Percentiles rank a stretch among this genome's conserved stretches.
phyloP scores from a whole-genome alignment of 306 rosid species.

The Prunus persica region DNA sequence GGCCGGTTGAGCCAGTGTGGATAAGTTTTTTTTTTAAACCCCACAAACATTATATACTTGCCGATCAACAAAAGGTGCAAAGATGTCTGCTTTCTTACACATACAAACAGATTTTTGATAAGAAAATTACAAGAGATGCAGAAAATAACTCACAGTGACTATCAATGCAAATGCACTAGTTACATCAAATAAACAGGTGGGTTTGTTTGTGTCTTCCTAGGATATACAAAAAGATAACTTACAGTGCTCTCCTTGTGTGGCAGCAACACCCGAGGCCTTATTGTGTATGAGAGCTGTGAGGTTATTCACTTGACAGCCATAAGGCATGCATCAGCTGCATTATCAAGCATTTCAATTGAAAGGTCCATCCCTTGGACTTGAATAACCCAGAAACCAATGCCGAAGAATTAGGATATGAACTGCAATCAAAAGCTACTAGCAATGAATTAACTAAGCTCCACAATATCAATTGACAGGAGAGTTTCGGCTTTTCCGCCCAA shows the following conservation, averaged over 20 bases:
- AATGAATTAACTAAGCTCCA: constrained; percentile 21
- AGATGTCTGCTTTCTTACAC: constrained; percentile 3
- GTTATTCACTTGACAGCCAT: constrained; percentile 37
- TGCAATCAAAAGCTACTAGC: constrained; percentile 29
- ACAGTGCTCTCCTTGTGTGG: constrained; percentile 37
- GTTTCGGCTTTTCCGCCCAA: constrained; percentile 69
- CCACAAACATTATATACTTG: constrained; percentile 12
- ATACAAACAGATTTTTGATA: constrained; percentile 11
- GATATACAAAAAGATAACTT: constrained; percentile 37
- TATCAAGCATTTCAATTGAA: constrained; percentile 32
- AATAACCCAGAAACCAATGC: constrained; percentile 24
- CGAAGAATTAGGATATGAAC: constrained; percentile 1
- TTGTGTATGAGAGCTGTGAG: constrained; percentile 32
- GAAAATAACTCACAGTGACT: constrained; percentile 8
- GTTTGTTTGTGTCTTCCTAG: constrained; percentile 17
- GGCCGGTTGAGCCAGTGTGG: background rate
- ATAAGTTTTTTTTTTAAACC: background rate
- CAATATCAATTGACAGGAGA: constrained; percentile 30
- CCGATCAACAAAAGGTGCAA: background rate
- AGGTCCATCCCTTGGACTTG: constrained; percentile 16
- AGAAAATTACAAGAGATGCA: constrained; percentile 17
- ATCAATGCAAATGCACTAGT: constrained; percentile 17
- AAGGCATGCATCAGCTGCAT: constrained; percentile 27
- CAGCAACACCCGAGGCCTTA: constrained; percentile 43
- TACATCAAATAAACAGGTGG: constrained; percentile 22